phyloP scores from a whole-genome alignment of 495 filamentous ascomycete species.

The Tuber magnatum region DNA sequence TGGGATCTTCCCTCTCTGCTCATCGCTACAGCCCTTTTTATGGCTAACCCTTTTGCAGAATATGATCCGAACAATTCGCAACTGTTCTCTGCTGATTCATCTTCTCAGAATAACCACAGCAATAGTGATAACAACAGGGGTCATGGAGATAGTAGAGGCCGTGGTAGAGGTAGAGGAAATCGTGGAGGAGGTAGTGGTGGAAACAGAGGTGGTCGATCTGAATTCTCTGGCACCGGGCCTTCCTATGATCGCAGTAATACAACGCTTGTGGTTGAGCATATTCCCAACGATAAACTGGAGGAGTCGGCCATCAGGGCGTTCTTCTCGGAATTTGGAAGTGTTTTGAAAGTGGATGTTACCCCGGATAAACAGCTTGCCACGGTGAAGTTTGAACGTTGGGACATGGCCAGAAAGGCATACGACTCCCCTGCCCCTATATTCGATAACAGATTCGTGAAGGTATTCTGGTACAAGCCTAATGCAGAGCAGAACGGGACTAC shows the following conservation, averaged over 20 bases:
- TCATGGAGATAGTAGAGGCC: slow-evolving; percentile 4
- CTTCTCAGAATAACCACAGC: slow-evolving; percentile 12
- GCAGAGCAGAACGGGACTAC: slow-evolving; percentile 37
- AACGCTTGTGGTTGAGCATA: slow-evolving; percentile 84
- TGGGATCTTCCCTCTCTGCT: slow-evolving; percentile 4
- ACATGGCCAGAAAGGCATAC: slow-evolving; percentile 71
- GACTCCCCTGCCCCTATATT: slow-evolving; percentile 91
- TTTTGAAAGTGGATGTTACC: slow-evolving; percentile 66
- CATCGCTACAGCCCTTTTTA: background rate
- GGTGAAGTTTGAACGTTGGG: slow-evolving; percentile 69
- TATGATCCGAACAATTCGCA: slow-evolving; percentile 64
- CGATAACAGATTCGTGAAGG: slow-evolving; percentile 95
- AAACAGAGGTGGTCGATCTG: slow-evolving; percentile 29
- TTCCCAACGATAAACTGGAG: slow-evolving; percentile 76
- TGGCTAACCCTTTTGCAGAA: slow-evolving; percentile 49
- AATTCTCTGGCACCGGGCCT: slow-evolving; percentile 64
- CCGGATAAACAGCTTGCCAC: slow-evolving; percentile 69
- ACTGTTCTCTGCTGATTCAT: slow-evolving; percentile 23
- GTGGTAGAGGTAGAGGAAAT: slow-evolving; percentile 28
- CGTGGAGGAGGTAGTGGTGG: slow-evolving; percentile 32
- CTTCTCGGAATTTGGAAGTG: slow-evolving; percentile 76
- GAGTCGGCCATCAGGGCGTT: slow-evolving; percentile 69
- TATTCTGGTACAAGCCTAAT: slow-evolving; percentile 82
- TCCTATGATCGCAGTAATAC: slow-evolving; percentile 66
- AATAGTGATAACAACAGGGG: slow-evolving; percentile 3